Evolutionary conservation across 2,329 filamentous ascomycete genomes (phyloP).

Genomic region (Fusarium albidum): DNA sequence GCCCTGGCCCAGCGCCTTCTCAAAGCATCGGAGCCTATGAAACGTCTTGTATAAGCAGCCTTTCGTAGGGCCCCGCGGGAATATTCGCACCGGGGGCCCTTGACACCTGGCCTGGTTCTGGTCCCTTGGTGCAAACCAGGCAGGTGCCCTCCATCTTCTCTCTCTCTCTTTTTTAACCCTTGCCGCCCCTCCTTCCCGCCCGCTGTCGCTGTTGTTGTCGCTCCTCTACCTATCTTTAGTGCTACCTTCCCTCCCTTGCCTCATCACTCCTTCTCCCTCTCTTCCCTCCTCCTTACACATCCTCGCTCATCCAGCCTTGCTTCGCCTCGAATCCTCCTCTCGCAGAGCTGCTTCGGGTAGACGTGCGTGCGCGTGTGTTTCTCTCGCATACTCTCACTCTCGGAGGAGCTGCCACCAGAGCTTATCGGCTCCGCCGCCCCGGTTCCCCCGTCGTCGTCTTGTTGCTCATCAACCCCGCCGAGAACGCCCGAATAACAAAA

Average conservation of each 20-base stretch:
- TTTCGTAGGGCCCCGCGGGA: slow-evolving; percentile 27
- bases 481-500: slow-evolving; percentile 38
- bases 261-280: slow-evolving; percentile 6
- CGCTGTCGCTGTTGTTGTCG: slow-evolving; percentile 4
- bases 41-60: slow-evolving; percentile 8
- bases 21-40: slow-evolving; percentile 29
- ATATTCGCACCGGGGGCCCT: slow-evolving; percentile 12
- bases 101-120: no score
- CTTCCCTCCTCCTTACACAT: background rate
- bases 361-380: slow-evolving; percentile 17
- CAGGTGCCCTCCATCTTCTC: slow-evolving; percentile 1
- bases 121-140: slow-evolving; percentile 16
- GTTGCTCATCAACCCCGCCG: slow-evolving; percentile 35
- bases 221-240: slow-evolving; percentile 20
- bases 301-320: background rate
- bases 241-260: slow-evolving; percentile 28
- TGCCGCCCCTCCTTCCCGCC: slow-evolving; percentile 20
- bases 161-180: background rate
- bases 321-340: background rate
- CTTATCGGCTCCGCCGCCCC: slow-evolving; percentile 31
- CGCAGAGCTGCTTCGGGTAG: background rate
- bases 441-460: slow-evolving; percentile 19
- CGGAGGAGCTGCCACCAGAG: slow-evolving; percentile 27
- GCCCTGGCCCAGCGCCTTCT: slow-evolving; percentile 11
- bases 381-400: no score